Base-by-base conservation (phyloP, 225 moss, liverwort and hornwort species). In the Sphagnum tenellum region DNA sequence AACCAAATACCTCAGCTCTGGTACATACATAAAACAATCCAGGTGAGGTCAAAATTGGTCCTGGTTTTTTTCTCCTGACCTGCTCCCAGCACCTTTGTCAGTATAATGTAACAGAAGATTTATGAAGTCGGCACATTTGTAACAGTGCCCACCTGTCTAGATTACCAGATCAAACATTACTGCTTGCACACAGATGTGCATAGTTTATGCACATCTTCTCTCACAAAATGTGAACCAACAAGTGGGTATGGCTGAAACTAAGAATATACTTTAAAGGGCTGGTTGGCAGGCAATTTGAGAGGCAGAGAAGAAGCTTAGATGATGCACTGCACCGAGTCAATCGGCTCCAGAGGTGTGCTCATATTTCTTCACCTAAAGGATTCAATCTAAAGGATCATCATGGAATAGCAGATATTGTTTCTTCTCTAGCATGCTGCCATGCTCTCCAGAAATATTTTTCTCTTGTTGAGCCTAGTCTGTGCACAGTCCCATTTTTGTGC, bases 271-370 rank as follows among this genome's bases (percentile, higher is more conserved):
- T 29, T 29, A 4, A 13, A 58, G 29, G 58, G 29, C 12, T 58
- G 58, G 58, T 11, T 65, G 65, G 29, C 14, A 59, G 49, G 75
- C 68, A 74, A 13, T 80, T 80, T 71, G 83, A 83, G 51, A 80
- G 54, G 53, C 77, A 80, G 10, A 80, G 66, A 54, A 77, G 70
- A 68, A 83, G 74, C 57, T 64, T 83, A 61, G 83, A 77, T 45
- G 77, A 75, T 63, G 83, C 80, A 47, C 64, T 80, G 52, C 55
- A 68, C 61, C 80, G 49, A 61, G 77, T 83, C 60, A 67, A 75
- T 29, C 50, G 66, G 47, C 77, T 83, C 7, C 80, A 77, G 49
- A 83, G 80, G 83, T 83, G 47, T 29, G 12, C 5, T 57, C 47
- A 64, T 74, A 59, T 61, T 45, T 3, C 4, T 58, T 12, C 44